A percentile compares a stretch with the other conserved stretches of the same genome.
Conservation (phyloP, 2,329 filamentous ascomycete species). For the Sclerotinia trifoliorum region DNA sequence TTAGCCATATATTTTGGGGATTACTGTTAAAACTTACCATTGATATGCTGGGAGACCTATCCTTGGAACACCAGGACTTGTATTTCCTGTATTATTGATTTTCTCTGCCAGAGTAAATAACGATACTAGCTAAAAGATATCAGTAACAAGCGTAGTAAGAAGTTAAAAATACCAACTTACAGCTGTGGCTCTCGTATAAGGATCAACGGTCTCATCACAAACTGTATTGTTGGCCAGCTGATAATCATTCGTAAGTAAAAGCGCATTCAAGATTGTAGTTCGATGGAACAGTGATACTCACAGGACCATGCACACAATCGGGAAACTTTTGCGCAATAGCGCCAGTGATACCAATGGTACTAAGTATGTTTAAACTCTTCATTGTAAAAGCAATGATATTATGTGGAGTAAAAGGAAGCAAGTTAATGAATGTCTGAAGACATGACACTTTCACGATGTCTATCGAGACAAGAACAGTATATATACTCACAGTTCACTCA, state of each 20-base stretch:
- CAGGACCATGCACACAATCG: slow-evolving; percentile 51
- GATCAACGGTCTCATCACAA: slow-evolving; percentile 26
- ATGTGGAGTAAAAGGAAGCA: background rate
- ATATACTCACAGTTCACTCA: background rate
- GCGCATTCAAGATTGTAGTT: background rate
- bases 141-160: background rate
- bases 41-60: slow-evolving; percentile 47
- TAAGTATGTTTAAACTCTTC: background rate
- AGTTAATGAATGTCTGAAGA: background rate
- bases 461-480: background rate
- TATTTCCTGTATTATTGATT: slow-evolving; percentile 25
- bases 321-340: slow-evolving; percentile 43
- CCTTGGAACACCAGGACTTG: slow-evolving; percentile 27
- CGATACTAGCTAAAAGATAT: slow-evolving; percentile 18
- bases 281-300: slow-evolving; percentile 6
- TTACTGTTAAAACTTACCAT: slow-evolving; percentile 41
- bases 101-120: slow-evolving; percentile 27
- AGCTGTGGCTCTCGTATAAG: slow-evolving; percentile 27
- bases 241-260: slow-evolving; percentile 37
- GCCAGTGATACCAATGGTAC: background rate
- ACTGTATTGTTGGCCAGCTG: slow-evolving; percentile 39
- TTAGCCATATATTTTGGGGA: background rate
- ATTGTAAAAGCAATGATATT: background rate
- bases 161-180: slow-evolving; percentile 19
- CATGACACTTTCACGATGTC: background rate